phyloP scores from a whole-genome alignment of 257 asterid genomes.

The Lycium ferocissimum region DNA sequence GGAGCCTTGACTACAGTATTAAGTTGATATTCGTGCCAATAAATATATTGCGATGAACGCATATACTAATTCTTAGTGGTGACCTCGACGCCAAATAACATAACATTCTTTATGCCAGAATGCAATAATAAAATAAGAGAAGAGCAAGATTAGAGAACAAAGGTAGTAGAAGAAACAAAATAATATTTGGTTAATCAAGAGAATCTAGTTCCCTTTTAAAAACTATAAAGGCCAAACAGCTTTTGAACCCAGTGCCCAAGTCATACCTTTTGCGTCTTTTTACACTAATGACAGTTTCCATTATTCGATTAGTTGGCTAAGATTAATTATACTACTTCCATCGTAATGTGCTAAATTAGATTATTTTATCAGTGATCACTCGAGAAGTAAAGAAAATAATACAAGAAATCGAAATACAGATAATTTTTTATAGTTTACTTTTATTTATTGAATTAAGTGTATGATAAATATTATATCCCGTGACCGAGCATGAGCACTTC shows the following conservation, averaged over 20 bases:
- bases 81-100: neutral
- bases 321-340: neutral
- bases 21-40: neutral
- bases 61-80: slow-evolving; percentile 5
- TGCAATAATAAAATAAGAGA: neutral
- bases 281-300: slow-evolving; percentile 20
- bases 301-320: neutral
- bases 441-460: neutral
- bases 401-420: neutral
- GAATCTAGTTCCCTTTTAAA: neutral
- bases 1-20: slow-evolving; percentile 8
- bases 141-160: neutral
- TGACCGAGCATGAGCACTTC: neutral
- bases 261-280: neutral
- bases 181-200: neutral
- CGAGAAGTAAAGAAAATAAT: neutral
- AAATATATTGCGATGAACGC: neutral
- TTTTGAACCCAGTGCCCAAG: neutral
- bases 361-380: neutral
- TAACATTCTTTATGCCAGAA: too few relatives aligned
- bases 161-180: neutral
- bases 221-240: neutral
- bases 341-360: neutral
- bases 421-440: neutral
- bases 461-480: neutral